These are phyloP conservation scores for Ophiorrhiza pumila DNA, from an alignment of 257 asterid species.

Conservation along the genomic window DNA sequence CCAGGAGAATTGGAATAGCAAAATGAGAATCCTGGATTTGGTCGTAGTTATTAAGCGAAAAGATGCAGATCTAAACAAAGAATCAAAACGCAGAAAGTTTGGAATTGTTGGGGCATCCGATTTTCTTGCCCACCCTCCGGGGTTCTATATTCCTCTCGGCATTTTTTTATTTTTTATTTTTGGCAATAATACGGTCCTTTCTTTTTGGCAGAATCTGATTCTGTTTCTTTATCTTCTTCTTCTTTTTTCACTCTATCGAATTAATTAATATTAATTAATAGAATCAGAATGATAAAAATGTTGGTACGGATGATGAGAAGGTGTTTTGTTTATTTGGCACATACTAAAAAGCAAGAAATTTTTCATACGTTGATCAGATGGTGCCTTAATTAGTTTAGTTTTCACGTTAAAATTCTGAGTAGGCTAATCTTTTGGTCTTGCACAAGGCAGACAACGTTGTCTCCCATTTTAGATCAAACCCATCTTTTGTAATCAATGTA, in stretches of 20 bases:
- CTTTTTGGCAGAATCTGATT: slow-evolving; percentile 10
- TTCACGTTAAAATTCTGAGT: background rate
- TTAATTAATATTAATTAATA: no score
- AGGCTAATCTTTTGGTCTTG: slow-evolving; percentile 9
- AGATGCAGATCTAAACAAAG: background rate
- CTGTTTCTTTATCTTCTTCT: no score
- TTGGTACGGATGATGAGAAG: background rate
- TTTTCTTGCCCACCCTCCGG: background rate
- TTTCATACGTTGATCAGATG: background rate
- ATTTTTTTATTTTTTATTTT: background rate
- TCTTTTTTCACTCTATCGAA: background rate
- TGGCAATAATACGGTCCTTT: background rate
- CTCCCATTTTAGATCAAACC: background rate
- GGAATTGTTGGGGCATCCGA: slow-evolving; percentile 1
- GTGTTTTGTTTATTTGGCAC: background rate
- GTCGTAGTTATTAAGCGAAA: background rate
- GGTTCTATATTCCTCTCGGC: background rate
- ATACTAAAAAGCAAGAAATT: background rate
- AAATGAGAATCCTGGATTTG: background rate
- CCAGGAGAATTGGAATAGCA: no score
- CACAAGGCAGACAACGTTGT: slow-evolving; percentile 12
- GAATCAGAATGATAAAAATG: background rate
- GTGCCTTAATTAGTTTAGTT: no score
- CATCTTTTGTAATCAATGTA: background rate
- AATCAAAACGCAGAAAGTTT: background rate